Evolutionary conservation across 352 stramenopile species (phyloP), one percentile per base, ranked within the genome.

Genomic region (Globisporangium abappressorium): DNA sequence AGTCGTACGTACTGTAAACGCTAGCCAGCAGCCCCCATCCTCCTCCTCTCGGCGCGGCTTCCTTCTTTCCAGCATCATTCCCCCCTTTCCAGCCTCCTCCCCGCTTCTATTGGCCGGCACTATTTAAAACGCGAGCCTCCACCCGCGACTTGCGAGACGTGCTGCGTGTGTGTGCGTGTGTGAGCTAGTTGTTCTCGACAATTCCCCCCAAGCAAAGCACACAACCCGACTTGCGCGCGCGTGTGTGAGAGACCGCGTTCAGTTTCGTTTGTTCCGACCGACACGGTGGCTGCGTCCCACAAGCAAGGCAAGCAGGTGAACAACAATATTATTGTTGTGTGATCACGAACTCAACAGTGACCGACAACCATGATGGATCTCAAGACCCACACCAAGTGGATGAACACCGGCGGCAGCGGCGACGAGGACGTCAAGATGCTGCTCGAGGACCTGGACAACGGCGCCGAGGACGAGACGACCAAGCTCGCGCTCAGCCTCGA

Each of bases 401-500:
- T 47, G 41, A 55, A 8, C 41, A 30, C 15, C 15, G 24, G 20
- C 34, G n/a, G 15, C 26, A 30, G 24, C 7, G 41, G 58, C 41
- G 59, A 65, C 28, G 59, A 65, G 26, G 59, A 65, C 43, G 59
- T 65, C 6, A 65, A 65, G 22, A 57, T 57, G 59, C 59, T 65
- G 59, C 59, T 65, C 9, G 59, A 49, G 59, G 59, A 65, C 26
- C 59, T 65, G 8, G 59, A 65, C 15, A 22, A 8, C 41, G 58
- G 28, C 59, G 59, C 28, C 20, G 41, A 20, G 58, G 58, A 54
- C 24, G n/a, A 53, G 38, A 15, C 36, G 14, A 54, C 33, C 24
- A 57, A 24, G 54, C 51, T 61, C 30, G 61, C 63, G 38, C 53
- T 62, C n/a, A 63, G 64, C 56, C 49, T 70, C 46, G 65, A 70